These are phyloP conservation scores for Oryza brachyantha DNA, from an alignment of 176 grass and related monocot species.

Conservation along the genomic window DNA sequence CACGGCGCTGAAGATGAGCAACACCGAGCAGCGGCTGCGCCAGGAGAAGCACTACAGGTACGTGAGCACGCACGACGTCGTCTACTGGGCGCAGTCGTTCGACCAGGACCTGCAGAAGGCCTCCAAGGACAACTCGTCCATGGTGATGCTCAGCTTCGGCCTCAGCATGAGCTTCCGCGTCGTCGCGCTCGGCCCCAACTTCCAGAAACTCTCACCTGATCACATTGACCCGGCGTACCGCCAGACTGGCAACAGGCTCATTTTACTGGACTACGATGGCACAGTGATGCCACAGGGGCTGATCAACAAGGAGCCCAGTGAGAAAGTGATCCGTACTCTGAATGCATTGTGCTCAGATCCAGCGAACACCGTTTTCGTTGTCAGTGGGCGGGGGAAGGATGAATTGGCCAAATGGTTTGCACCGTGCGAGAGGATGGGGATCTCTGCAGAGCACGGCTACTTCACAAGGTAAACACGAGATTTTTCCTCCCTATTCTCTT, in stretches of 20 bases:
- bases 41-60: constrained; percentile 70
- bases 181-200: constrained; percentile 47
- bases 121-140: constrained; percentile 42
- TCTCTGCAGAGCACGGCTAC: constrained; percentile 68
- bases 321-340: constrained; percentile 46
- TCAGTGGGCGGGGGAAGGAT: constrained; percentile 57
- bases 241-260: constrained; percentile 39
- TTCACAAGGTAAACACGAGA: constrained; percentile 57
- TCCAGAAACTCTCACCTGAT: constrained; percentile 54
- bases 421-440: constrained; percentile 51
- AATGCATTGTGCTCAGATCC: constrained; percentile 51
- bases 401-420: constrained; percentile 53
- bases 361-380: constrained; percentile 50
- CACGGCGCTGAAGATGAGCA: constrained; percentile 30
- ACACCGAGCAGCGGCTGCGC: constrained; percentile 41
- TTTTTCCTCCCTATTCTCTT: not conserved
- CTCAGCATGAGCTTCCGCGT: constrained; percentile 56
- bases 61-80: constrained; percentile 53
- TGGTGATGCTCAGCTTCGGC: constrained; percentile 43
- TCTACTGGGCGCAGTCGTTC: constrained; percentile 54
- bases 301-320: constrained; percentile 50
- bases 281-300: constrained; percentile 42
- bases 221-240: constrained; percentile 41
- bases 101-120: constrained; percentile 56
- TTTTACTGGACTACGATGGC: constrained; percentile 71